Evolutionary conservation across 2,329 filamentous ascomycete species (phyloP), one percentile per base, ranked within the genome.

Genomic region (Cercospora brassicicola): DNA sequence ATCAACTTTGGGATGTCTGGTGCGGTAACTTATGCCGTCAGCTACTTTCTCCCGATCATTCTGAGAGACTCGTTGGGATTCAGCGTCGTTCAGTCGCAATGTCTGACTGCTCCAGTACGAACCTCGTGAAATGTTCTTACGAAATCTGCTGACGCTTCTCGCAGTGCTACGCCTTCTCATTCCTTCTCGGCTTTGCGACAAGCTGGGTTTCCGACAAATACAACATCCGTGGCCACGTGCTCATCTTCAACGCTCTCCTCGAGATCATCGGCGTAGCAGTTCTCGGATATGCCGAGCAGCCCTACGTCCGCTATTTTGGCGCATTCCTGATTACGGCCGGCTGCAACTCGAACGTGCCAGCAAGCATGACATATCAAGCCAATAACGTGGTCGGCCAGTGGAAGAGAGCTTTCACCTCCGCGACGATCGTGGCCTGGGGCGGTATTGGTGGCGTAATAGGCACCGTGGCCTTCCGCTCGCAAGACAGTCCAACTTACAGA

Each of bases 311-410:
- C 59, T 93, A 92, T 79, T 88, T 92, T 70, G 91, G 90, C 65
- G 85, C 92, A 66, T 94, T 93, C 81, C 81, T 94, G 55, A 85
- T 88, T 31, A 90, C 90, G 0, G 90, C 90, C 0, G 91, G 90
- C 6, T 88, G 89, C 71, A 92, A 92, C 78, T 86, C 88, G 68
- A 94, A 93, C 76, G 84, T 93, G 4, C 91, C 92, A 91, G 84
- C 88, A 1, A 83, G 87, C 56, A 88, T 96, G 82, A 86, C 91
- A 0, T 94, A 92, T 81, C 92, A 94, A 81, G 91, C 91, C 48
- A 95, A 94, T 81, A 96, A 96, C 79, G 90, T 96, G 76, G 88
- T 91, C 64, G 92, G 92, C 0, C 92, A 95, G 81, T 95, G 92
- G 91, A 96, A 94, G 82, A 88, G 92, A 59, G 92, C 92, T 0